phyloP scores from a whole-genome alignment of 768 basidiomycete genomes.

The Tylopilus felleus region DNA sequence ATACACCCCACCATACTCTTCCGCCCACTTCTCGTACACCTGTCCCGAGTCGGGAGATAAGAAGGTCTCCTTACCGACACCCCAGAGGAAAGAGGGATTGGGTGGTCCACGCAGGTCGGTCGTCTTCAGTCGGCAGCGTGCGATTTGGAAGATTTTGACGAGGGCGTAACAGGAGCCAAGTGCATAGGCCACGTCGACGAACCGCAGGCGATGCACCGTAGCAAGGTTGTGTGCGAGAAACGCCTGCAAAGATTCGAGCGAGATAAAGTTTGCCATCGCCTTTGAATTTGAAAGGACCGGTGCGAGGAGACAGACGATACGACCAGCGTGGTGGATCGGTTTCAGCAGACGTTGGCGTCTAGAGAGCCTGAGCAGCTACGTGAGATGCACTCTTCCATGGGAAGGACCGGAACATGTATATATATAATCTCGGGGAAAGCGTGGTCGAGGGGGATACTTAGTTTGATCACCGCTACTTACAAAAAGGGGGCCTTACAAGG shows the following conservation, averaged over 20 bases:
- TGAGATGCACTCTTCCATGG: too few species aligned
- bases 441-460: not conserved
- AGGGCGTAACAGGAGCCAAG: conserved; percentile 7
- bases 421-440: not conserved
- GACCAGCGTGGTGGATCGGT: not conserved
- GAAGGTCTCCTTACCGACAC: conserved; percentile 1
- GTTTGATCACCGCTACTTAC: too few species aligned
- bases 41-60: conserved; percentile 25
- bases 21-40: conserved; percentile 46
- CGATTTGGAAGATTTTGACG: conserved; percentile 3
- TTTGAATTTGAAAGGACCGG: not conserved
- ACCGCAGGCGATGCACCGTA: not conserved
- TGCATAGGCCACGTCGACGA: conserved; percentile 1
- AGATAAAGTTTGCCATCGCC: not conserved
- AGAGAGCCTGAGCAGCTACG: not conserved
- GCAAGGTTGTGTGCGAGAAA: not conserved
- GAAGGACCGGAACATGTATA: too few species aligned
- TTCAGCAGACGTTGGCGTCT: not conserved
- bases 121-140: conserved; percentile 9
- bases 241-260: conserved; percentile 2
- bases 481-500: not conserved
- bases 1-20: conserved; percentile 47
- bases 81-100: conserved; percentile 17
- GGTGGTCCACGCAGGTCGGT: conserved; percentile 24
- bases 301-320: not conserved